Base-by-base conservation (phyloP, 306 rosid species). In the Rosa multiflora region DNA sequence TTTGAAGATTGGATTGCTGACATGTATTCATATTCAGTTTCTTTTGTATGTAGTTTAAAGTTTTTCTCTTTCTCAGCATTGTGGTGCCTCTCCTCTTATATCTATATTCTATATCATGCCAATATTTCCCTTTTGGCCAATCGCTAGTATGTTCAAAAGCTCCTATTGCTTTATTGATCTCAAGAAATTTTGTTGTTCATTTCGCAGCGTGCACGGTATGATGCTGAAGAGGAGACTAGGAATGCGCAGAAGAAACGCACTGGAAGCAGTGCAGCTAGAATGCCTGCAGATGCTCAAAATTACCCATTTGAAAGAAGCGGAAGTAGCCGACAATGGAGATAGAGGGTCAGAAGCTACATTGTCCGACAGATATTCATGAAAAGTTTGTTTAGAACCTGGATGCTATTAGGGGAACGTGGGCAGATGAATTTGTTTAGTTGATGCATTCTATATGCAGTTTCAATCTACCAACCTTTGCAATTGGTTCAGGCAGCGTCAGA, bases 151-250 rank as follows among this genome's bases (percentile, higher is more conserved):
- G 7, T 21, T 21, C 52, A 43, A 42, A 67, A 17, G 53, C 37
- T 69, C 6, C 9, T n/a, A 12, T 68, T 44, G 37, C 18, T 73
- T 42, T 74, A 56, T 11, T 18, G 17, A 55, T 52, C 44, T 70
- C 14, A 11, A 47, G 64, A 46, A 78, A 66, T 55, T 73, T 35
- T 71, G 48, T 15, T 66, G 42, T 56, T 42, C n/a, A 59, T 80
- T 69, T 49, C 84, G 85, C 89, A 95, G 99, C 91, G 96, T 52
- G 78, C 92, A 35, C 91, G 87, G 72, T 95, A 95, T 62, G 97
- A 93, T 64, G 90, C 88, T 11, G 99, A 95, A 82, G 99, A 93
- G 85, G 97, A 93, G 85, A 82, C 87, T 90, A 91, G 98, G 79
- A 91, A 85, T 81, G 86, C 87, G 56, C 94, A 80, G 73, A 95